phyloP scores from a whole-genome alignment of 768 basidiomycete species.

The Lactarius trivialis region DNA sequence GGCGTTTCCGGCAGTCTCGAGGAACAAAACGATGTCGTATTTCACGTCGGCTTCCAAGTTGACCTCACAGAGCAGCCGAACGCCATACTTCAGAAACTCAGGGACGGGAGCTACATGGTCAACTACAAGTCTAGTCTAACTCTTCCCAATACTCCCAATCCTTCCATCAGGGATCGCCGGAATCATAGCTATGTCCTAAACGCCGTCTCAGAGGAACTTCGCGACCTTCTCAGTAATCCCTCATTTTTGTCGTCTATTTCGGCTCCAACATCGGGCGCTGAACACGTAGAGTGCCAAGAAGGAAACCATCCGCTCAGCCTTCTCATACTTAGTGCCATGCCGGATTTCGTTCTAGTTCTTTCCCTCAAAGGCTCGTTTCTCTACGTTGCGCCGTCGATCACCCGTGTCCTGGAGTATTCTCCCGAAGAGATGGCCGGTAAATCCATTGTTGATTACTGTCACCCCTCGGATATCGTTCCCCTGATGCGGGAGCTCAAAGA shows the following conservation, averaged over 20 bases:
- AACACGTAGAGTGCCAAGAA: slow-evolving; percentile 29
- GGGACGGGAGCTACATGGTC: slow-evolving; percentile 70
- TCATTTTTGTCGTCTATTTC: slow-evolving; percentile 38
- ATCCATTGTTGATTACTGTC: slow-evolving; percentile 74
- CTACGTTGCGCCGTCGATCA: slow-evolving; percentile 82
- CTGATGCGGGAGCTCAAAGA: slow-evolving; percentile 91
- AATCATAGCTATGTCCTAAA: slow-evolving; percentile 27
- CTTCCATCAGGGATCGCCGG: slow-evolving; percentile 31
- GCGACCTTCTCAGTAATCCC: slow-evolving; percentile 40
- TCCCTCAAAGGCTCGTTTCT: slow-evolving; percentile 90
- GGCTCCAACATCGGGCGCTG: slow-evolving; percentile 21
- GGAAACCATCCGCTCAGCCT: slow-evolving; percentile 47
- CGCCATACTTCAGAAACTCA: slow-evolving; percentile 71
- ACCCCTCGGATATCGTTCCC: slow-evolving; percentile 84
- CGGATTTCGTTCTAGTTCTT: slow-evolving; percentile 86
- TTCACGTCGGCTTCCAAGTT: slow-evolving; percentile 94
- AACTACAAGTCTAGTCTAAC: slow-evolving; percentile 40
- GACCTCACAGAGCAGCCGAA: slow-evolving; percentile 85
- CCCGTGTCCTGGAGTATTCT: slow-evolving; percentile 76
- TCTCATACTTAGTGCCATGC: slow-evolving; percentile 52
- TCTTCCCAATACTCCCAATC: slow-evolving; percentile 19
- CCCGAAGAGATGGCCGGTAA: slow-evolving; percentile 78
- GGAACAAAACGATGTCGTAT: slow-evolving; percentile 67
- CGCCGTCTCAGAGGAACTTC: slow-evolving; percentile 48
- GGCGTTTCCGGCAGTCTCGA: slow-evolving; percentile 40